These are phyloP conservation scores for Pythium aristosporum DNA, from an alignment of 352 stramenopile species.

Conservation along the genomic window DNA sequence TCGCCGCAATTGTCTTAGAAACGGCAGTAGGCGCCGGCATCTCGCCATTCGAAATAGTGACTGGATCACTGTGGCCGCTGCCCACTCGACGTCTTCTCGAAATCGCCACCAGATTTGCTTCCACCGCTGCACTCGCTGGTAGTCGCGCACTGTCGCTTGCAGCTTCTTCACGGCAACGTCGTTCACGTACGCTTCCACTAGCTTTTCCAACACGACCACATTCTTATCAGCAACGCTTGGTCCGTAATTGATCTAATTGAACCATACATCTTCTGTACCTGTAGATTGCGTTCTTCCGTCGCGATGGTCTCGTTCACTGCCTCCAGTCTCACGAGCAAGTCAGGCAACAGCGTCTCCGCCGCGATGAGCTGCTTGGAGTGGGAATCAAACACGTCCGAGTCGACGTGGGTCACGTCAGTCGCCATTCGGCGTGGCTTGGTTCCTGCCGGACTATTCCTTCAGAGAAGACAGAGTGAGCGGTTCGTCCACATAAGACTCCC, in stretches of 20 bases:
- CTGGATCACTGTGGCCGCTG: conserved; percentile 53
- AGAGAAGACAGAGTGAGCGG: no score
- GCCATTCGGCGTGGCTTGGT: background rate
- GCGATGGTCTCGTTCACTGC: conserved; percentile 40
- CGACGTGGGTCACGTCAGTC: conserved; percentile 38
- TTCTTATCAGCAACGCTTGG: background rate
- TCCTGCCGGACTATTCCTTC: background rate
- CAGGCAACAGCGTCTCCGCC: conserved; percentile 43
- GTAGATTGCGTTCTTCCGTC: conserved; percentile 43
- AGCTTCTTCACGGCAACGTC: conserved; percentile 45
- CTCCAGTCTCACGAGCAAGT: conserved; percentile 39
- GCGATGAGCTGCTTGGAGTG: conserved; percentile 67
- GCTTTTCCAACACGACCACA: conserved; percentile 17
- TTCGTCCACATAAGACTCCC: background rate
- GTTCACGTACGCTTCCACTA: conserved; percentile 44
- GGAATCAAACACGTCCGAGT: conserved; percentile 67
- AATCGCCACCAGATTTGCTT: conserved; percentile 38
- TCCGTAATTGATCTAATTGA: background rate
- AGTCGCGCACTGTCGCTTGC: conserved; percentile 38
- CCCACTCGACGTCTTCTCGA: conserved; percentile 35
- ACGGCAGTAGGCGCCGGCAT: conserved; percentile 25
- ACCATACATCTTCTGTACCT: conserved; percentile 26
- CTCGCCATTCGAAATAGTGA: conserved; percentile 35
- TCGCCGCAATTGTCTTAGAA: conserved; percentile 28
- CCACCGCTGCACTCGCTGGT: conserved; percentile 40